A percentile compares a stretch with the other conserved stretches of the same genome.
Conservation (phyloP, 2,329 filamentous ascomycete species). For the Pseudogymnoascus sp. region DNA sequence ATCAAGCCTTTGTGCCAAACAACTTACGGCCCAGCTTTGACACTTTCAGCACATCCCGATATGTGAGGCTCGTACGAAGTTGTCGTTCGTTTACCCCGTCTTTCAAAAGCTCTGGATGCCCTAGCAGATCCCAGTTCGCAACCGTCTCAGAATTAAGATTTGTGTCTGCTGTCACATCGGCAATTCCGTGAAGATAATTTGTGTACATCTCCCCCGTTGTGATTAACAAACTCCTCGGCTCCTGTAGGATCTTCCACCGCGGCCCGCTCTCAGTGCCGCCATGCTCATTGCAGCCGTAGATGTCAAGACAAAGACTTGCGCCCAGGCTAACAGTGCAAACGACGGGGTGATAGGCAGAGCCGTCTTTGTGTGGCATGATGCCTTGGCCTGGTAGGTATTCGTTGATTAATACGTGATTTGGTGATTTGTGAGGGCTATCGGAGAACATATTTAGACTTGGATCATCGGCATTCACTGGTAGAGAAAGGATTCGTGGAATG, state of each 20-base stretch:
- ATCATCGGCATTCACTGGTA: constrained; percentile 33
- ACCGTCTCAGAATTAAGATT: constrained; percentile 54
- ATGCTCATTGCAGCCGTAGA: constrained; percentile 58
- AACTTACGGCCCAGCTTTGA: constrained; percentile 62
- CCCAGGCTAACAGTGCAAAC: constrained; percentile 89
- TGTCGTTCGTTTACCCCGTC: constrained; percentile 50
- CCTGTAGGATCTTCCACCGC: constrained; percentile 63
- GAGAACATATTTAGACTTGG: constrained; percentile 42
- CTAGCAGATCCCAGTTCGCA: constrained; percentile 65
- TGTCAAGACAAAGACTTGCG: constrained; percentile 67
- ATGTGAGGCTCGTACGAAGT: constrained; percentile 67
- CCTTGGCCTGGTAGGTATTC: constrained; percentile 82
- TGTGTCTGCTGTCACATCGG: constrained; percentile 58
- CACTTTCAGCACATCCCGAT: constrained; percentile 79
- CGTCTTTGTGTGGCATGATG: constrained; percentile 98
- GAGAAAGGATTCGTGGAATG: constrained; percentile 51
- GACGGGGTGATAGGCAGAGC: constrained; percentile 74
- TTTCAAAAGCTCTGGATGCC: constrained; percentile 38
- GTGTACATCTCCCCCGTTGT: constrained; percentile 64
- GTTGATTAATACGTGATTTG: constrained; percentile 92
- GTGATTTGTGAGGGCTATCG: constrained; percentile 62
- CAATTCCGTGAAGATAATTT: constrained; percentile 68
- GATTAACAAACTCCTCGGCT: constrained; percentile 72
- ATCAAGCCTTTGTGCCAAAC: constrained; percentile 7
- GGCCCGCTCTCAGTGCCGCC: constrained; percentile 48